phyloP scores from a whole-genome alignment of 495 filamentous ascomycete genomes.

The Trichoderma gamsii region DNA sequence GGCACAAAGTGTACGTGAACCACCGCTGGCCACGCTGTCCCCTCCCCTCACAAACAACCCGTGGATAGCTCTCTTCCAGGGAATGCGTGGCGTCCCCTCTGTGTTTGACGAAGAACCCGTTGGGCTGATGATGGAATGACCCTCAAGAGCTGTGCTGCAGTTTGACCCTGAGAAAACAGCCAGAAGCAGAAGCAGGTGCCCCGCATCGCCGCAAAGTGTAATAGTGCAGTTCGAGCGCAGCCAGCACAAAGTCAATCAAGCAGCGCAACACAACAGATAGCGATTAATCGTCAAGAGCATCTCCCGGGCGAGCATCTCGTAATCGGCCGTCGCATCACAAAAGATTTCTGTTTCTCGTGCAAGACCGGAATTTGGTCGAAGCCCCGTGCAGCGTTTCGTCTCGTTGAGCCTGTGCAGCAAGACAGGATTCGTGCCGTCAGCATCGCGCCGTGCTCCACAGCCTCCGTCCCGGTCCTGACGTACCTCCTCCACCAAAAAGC shows the following conservation, averaged over 20 bases:
- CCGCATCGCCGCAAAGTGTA: conserved; percentile 8
- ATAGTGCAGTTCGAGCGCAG: conserved; percentile 4
- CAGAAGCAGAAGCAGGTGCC: conserved; percentile 5
- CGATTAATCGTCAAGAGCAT: neutral
- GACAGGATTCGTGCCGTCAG: neutral
- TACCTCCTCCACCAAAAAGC: conserved; percentile 10
- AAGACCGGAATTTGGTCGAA: neutral
- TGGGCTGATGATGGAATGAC: neutral
- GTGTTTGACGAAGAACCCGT: neutral
- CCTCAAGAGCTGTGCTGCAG: conserved; percentile 8
- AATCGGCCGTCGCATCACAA: neutral
- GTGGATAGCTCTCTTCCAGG: neutral
- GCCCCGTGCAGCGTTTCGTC: neutral
- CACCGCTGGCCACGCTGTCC: neutral
- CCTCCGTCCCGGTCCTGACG: conserved; percentile 11
- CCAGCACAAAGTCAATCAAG: neutral
- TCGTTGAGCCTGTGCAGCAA: neutral
- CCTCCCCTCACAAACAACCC: neutral
- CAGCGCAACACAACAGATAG: neutral
- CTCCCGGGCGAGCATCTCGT: neutral
- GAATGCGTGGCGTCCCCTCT: neutral
- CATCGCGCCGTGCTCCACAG: conserved; percentile 13
- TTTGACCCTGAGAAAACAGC: conserved; percentile 2
- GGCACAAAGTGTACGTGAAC: conserved; percentile 6
- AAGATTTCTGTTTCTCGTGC: neutral